Conservation (phyloP, 495 filamentous ascomycete species). For the Talaromyces nanjingensis region DNA sequence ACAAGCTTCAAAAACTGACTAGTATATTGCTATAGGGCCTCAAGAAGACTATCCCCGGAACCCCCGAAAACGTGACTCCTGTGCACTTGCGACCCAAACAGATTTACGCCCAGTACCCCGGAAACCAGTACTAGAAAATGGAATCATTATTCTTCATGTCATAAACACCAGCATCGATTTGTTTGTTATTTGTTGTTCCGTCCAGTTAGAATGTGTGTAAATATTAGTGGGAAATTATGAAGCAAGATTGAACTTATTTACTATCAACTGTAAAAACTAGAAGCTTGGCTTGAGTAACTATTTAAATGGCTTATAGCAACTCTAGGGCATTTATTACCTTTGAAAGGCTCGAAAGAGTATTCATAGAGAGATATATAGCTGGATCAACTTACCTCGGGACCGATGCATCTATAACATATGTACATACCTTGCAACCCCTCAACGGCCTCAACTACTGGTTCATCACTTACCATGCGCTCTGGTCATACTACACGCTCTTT, state of each 20-base stretch:
- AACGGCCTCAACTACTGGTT: neutral
- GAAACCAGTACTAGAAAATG: conserved; percentile 31
- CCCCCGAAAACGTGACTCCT: conserved; percentile 67
- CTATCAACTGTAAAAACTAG: neutral
- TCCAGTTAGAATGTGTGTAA: conserved; percentile 8
- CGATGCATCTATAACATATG: neutral
- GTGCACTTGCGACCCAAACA: conserved; percentile 77
- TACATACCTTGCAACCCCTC: neutral
- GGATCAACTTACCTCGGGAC: conserved; percentile 4
- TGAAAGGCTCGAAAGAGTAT: neutral
- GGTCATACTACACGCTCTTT: neutral
- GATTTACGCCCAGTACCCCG: conserved; percentile 57
- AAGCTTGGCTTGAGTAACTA: no score
- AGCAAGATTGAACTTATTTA: neutral
- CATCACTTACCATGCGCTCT: neutral
- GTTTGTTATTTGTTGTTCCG: neutral
- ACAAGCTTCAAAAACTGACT: no score
- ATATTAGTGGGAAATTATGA: conserved; percentile 6
- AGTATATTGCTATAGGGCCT: conserved; percentile 45
- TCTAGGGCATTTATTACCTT: neutral
- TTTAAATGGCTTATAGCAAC: neutral
- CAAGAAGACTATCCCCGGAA: conserved; percentile 82
- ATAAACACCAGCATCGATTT: neutral
- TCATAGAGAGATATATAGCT: no score
- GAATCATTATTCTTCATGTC: neutral